Conservation (phyloP, 1,139 yeast species). For the Geotrichum klebahnii region DNA sequence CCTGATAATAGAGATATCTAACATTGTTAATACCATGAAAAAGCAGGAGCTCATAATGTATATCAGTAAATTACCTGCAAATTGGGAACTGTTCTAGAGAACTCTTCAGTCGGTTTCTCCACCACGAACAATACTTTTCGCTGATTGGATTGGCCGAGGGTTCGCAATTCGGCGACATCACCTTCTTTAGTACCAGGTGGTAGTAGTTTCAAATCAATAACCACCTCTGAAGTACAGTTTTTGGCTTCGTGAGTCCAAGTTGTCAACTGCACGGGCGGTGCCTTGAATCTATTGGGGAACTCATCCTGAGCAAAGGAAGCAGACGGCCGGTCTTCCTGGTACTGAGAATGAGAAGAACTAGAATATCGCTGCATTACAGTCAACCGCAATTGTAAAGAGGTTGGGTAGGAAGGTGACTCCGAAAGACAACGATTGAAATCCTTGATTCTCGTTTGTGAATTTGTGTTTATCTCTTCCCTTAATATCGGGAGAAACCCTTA, state of each 20-base stretch:
- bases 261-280: conserved; percentile 38
- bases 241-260: conserved; percentile 75
- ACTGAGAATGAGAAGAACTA: background rate
- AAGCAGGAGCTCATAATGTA: background rate
- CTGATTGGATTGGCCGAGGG: conserved; percentile 35
- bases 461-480: too few relatives aligned
- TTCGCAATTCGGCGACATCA: conserved; percentile 65
- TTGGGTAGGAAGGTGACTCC: background rate
- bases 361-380: conserved; percentile 6
- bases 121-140: conserved; percentile 47
- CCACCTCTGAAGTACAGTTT: conserved; percentile 54
- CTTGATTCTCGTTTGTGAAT: too few relatives aligned
- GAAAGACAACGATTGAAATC: background rate
- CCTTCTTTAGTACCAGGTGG: conserved; percentile 60
- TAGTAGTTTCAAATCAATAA: conserved; percentile 55
- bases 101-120: conserved; percentile 39
- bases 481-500: background rate
- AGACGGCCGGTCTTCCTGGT: background rate
- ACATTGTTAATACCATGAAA: background rate
- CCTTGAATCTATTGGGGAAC: background rate
- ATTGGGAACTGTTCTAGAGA: conserved; percentile 34
- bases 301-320: background rate
- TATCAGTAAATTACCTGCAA: conserved; percentile 29
- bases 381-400: background rate
- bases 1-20: conserved; percentile 60